A percentile compares a stretch with the other conserved stretches of the same genome.
Evolutionary conservation across 768 basidiomycete species (phyloP).

Genomic region (Russula sp.): DNA sequence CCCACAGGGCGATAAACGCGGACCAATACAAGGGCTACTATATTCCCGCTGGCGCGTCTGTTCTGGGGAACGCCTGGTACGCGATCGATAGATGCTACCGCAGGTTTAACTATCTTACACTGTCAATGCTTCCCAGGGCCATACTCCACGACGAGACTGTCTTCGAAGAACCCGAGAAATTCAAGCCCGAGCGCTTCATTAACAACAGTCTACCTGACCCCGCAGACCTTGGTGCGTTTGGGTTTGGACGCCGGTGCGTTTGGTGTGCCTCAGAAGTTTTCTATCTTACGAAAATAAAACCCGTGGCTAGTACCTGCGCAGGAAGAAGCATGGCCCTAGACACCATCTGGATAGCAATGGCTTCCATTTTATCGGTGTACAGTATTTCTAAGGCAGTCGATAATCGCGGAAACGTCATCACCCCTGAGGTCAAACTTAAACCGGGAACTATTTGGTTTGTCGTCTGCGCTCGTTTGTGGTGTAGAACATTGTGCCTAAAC

Average conservation of each 20-base stretch:
- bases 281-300: neutral
- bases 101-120: neutral
- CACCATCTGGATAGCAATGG: conserved; percentile 21
- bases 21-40: conserved; percentile 25
- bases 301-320: conserved; percentile 9
- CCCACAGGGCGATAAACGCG: conserved; percentile 20
- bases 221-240: conserved; percentile 15
- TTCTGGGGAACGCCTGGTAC: conserved; percentile 22
- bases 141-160: conserved; percentile 19
- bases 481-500: neutral
- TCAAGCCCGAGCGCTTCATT: conserved; percentile 22
- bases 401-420: conserved; percentile 11
- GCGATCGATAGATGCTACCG: neutral
- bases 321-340: conserved; percentile 19
- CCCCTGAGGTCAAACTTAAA: conserved; percentile 13
- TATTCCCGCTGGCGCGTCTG: conserved; percentile 26
- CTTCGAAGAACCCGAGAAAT: conserved; percentile 19
- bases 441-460: conserved; percentile 9
- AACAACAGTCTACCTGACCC: conserved; percentile 10
- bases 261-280: neutral
- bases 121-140: conserved; percentile 8
- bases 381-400: conserved; percentile 16
- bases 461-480: neutral
- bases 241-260: conserved; percentile 22
- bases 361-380: conserved; percentile 16